Evolutionary conservation across 2,329 filamentous ascomycete species (phyloP).

Genomic region (Leptographium radiaticola): DNA sequence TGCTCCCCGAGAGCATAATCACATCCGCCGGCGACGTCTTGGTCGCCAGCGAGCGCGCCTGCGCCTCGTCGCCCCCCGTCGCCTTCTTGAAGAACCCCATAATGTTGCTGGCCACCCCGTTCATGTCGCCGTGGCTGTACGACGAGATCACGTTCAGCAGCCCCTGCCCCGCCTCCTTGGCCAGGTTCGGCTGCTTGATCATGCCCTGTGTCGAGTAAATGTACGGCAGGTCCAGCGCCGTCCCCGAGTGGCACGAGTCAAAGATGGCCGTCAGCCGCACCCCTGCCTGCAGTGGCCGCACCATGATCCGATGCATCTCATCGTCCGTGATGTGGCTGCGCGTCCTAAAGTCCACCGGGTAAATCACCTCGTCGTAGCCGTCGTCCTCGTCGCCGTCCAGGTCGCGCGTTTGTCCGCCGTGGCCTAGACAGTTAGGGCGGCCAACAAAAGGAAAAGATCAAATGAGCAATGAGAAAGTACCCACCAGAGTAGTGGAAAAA

Average conservation of each 20-base stretch:
- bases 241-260: constrained; percentile 55
- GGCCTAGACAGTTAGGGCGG: constrained; percentile 23
- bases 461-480: constrained; percentile 14
- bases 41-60: constrained; percentile 67
- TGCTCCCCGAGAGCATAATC: constrained; percentile 94
- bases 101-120: constrained; percentile 67
- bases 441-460: not conserved
- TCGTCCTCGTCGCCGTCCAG: constrained; percentile 70
- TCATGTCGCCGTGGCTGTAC: constrained; percentile 59
- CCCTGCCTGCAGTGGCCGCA: constrained; percentile 39
- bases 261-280: constrained; percentile 50
- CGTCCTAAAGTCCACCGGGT: constrained; percentile 69
- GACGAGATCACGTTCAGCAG: constrained; percentile 46
- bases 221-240: constrained; percentile 53
- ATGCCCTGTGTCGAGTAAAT: constrained; percentile 57
- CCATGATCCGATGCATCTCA: constrained; percentile 67
- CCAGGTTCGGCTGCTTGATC: constrained; percentile 55
- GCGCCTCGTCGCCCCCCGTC: constrained; percentile 65
- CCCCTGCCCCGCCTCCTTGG: constrained; percentile 54
- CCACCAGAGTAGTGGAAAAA: constrained; percentile 95
- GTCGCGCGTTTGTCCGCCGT: constrained; percentile 72
- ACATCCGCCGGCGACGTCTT: constrained; percentile 94
- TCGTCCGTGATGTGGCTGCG: constrained; percentile 68
- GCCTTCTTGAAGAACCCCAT: constrained; percentile 84
- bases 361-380: constrained; percentile 73